Evolutionary conservation across 495 filamentous ascomycete genomes (phyloP).

Genomic region (Penicillium angulare): DNA sequence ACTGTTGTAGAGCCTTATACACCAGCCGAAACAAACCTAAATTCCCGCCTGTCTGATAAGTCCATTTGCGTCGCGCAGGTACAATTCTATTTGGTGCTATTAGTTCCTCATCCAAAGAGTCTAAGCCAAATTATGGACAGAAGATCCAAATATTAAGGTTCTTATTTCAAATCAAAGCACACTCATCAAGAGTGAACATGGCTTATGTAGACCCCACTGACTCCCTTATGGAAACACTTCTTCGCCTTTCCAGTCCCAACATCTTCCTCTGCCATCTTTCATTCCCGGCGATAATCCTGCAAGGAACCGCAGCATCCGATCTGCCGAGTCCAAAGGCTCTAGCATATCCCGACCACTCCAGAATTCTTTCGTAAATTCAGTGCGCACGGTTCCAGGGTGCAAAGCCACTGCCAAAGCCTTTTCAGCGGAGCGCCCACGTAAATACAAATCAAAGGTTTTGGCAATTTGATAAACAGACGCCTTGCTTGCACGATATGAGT

Average conservation of each 20-base stretch:
- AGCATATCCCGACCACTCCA: conserved; percentile 64
- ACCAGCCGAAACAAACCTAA: too few species aligned
- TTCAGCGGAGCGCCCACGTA: conserved; percentile 51
- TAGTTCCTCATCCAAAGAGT: too few species aligned
- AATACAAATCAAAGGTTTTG: conserved; percentile 71
- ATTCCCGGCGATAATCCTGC: conserved; percentile 29
- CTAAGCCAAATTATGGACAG: too few species aligned
- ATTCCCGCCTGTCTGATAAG: too few species aligned
- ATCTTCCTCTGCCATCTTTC: conserved; percentile 58
- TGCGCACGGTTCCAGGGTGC: conserved; percentile 82
- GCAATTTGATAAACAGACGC: conserved; percentile 67
- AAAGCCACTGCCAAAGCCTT: conserved; percentile 66
- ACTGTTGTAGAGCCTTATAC: too few species aligned
- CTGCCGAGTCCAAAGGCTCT: conserved; percentile 58
- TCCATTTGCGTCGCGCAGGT: too few species aligned
- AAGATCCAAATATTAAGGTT: too few species aligned
- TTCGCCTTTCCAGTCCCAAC: conserved; percentile 76
- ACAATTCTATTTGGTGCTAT: too few species aligned
- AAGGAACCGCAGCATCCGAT: conserved; percentile 56
- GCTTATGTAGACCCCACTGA: too few species aligned
- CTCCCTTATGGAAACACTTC: conserved; percentile 67
- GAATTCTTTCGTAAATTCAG: conserved; percentile 68
- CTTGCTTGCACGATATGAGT: conserved; percentile 73
- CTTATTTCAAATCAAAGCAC: too few species aligned
- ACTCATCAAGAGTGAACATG: too few species aligned